phyloP scores from a whole-genome alignment of 2,329 filamentous ascomycete species.

The Tolypocladium ophioglossoides region DNA sequence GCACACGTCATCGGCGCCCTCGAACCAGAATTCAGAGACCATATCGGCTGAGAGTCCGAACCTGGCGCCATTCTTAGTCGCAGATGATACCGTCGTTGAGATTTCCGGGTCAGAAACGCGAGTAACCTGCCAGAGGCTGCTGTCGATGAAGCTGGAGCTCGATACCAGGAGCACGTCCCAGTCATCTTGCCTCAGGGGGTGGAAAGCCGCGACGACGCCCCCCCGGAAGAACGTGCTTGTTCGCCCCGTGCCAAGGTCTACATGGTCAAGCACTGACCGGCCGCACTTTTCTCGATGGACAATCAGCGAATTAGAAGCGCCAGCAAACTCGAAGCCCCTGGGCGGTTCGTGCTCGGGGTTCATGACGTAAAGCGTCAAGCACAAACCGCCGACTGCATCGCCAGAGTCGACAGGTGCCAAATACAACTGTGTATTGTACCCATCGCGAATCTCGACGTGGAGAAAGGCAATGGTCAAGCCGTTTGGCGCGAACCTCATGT shows the following conservation, averaged over 20 bases:
- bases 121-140: neutral
- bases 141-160: neutral
- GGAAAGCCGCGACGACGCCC: neutral
- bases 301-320: neutral
- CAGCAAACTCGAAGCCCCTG: neutral
- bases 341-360: neutral
- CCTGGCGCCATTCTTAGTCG: neutral
- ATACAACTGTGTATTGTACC: neutral
- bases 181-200: neutral
- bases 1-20: neutral
- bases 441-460: neutral
- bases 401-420: neutral
- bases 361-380: neutral
- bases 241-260: neutral
- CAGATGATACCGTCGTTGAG: neutral
- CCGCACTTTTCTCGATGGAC: neutral
- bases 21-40: neutral
- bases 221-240: neutral
- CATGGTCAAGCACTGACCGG: neutral
- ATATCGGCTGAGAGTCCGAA: neutral
- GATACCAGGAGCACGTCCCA: neutral
- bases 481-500: neutral
- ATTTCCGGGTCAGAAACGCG: neutral
- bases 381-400: neutral
- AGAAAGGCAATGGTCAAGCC: neutral